Evolutionary conservation across 345 rosid species (phyloP).

Genomic region (Gossypium turneri): DNA sequence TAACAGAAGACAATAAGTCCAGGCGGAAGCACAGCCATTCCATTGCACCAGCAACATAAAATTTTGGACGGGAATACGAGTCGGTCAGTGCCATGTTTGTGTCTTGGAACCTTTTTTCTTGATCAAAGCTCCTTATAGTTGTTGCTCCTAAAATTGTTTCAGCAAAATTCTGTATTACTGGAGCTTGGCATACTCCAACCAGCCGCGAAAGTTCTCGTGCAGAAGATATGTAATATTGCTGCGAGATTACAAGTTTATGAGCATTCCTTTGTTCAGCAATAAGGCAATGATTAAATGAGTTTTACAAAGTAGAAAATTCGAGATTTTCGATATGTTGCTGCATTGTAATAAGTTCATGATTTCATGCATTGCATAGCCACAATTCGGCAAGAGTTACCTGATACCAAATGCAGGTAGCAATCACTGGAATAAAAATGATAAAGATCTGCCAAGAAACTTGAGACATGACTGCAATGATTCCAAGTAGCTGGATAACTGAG

Average conservation of each 20-base stretch:
- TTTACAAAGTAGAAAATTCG: background rate
- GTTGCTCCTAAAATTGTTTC: constrained; percentile 79
- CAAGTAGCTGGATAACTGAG: constrained; percentile 53
- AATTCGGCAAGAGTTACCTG: constrained; percentile 46
- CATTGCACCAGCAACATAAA: constrained; percentile 60
- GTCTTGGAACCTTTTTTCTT: constrained; percentile 51
- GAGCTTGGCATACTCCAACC: constrained; percentile 78
- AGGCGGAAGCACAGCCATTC: constrained; percentile 87
- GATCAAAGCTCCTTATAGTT: constrained; percentile 67
- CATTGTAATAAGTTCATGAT: background rate
- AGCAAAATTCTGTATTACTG: constrained; percentile 76
- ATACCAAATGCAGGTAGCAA: constrained; percentile 62
- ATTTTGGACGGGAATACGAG: constrained; percentile 61
- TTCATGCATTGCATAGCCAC: background rate
- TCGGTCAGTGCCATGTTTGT: constrained; percentile 59
- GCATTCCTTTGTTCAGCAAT: background rate
- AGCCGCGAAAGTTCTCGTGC: constrained; percentile 73
- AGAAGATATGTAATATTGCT: constrained; percentile 56
- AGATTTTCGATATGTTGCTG: background rate
- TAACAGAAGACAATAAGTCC: constrained; percentile 59
- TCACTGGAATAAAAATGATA: constrained; percentile 64
- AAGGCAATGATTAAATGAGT: background rate
- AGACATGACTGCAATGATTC: constrained; percentile 70
- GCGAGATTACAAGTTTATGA: constrained; percentile 23
- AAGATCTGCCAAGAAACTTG: constrained; percentile 83